Evolutionary conservation across 257 asterid genomes (phyloP), one percentile per base, ranked within the genome.

Genomic region (Osmanthus fragrans): DNA sequence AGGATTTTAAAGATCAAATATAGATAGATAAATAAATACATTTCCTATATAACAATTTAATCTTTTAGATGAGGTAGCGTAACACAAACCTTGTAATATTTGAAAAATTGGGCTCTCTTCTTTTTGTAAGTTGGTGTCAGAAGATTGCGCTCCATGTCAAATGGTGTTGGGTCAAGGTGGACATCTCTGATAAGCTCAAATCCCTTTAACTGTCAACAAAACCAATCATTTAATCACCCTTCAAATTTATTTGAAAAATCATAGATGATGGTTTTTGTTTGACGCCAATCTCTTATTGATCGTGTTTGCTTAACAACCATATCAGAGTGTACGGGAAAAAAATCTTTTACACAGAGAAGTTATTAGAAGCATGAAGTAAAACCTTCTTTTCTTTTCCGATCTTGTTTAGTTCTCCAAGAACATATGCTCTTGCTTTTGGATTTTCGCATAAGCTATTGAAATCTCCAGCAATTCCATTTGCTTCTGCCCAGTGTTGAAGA

Each of bases 61-160:
- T 25, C 27, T 25, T 25, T 1, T 25, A 25, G 27, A 25, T 25
- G 27, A 25, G 15, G 4, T n/a, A 0, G 3, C 21, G 3, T 23
- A 58, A 58, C 67, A 21, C 85, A 42, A 77, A 92, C 97, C 97
- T 92, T 83, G 74, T 92, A 92, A 68, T 85, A 89, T 77, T 87
- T 88, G 84, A 84, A 80, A 69, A 89, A 87, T 13, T 81, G 86
- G 73, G 85, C 85, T 72, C 97, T 87, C 86, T 89, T 92, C 86
- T 92, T 92, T 91, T 92, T 92, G 86, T 85, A 90, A 36, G 97
- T 92, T 2, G 96, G 96, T 32, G 96, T 91, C 37, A 91, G 66
- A 81, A 91, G 95, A 74, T 88, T 89, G 4, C 97, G 93, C 39
- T 92, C 97, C 95, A 92, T 92, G 79, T 92, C 94, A 56, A 92